phyloP scores from a whole-genome alignment of 2,329 filamentous ascomycete genomes.

The Colletotrichum theobromicola region DNA sequence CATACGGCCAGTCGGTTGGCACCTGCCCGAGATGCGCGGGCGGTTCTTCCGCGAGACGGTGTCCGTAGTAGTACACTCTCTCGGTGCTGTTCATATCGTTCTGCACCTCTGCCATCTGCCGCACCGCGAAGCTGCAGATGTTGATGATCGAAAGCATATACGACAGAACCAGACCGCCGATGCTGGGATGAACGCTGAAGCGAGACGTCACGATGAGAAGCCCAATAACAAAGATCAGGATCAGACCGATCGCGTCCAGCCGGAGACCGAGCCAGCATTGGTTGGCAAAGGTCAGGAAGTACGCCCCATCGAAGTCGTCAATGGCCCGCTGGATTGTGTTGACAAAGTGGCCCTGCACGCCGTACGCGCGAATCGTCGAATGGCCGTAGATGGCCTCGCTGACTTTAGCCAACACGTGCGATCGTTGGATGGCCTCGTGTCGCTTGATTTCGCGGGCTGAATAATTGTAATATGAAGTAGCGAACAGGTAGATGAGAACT shows the following conservation, averaged over 20 bases:
- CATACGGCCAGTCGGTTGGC: conserved; percentile 78
- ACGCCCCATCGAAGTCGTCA: conserved; percentile 91
- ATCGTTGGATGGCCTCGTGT: conserved; percentile 87
- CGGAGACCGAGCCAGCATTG: conserved; percentile 90
- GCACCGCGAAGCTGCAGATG: conserved; percentile 92
- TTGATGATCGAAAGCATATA: conserved; percentile 95
- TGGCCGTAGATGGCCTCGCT: conserved; percentile 84
- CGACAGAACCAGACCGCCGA: conserved; percentile 83
- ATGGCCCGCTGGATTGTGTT: conserved; percentile 71
- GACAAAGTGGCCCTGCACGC: conserved; percentile 77
- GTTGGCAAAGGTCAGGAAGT: conserved; percentile 93
- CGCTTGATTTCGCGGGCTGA: conserved; percentile 94
- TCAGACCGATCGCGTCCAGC: conserved; percentile 80
- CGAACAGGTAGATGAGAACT: conserved; percentile 77
- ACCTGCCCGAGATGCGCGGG: conserved; percentile 75
- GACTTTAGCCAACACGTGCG: conserved; percentile 87
- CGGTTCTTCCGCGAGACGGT: conserved; percentile 84
- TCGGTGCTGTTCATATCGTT: conserved; percentile 98
- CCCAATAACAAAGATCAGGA: conserved; percentile 86
- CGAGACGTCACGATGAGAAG: conserved; percentile 93
- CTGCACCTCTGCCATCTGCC: conserved; percentile 92
- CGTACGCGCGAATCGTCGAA: conserved; percentile 87
- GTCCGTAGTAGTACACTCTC: conserved; percentile 88
- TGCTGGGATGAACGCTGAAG: conserved; percentile 83
- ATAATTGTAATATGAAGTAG: conserved; percentile 84